These are phyloP conservation scores for Globomyces sp. DNA, from an alignment of 371 early-diverging fungal genomes.

Conservation along the genomic window DNA sequence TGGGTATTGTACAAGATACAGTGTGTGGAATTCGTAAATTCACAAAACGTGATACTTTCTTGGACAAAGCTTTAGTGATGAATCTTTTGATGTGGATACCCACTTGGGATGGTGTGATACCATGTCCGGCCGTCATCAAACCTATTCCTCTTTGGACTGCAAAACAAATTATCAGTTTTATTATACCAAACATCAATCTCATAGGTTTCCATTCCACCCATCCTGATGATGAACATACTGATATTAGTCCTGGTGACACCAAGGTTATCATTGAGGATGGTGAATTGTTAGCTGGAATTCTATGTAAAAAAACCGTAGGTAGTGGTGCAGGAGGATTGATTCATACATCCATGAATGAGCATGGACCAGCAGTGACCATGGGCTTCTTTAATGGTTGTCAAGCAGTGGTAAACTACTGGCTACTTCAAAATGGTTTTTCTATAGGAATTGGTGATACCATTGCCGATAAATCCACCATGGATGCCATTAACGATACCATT, in stretches of 20 bases:
- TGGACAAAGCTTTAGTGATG: slow-evolving; percentile 92
- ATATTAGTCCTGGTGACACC: slow-evolving; percentile 88
- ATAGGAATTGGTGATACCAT: slow-evolving; percentile 99
- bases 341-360: slow-evolving; percentile 96
- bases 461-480: slow-evolving; percentile 88
- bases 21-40: slow-evolving; percentile 97
- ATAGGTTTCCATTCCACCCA: slow-evolving; percentile 75
- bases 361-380: slow-evolving; percentile 87
- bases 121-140: slow-evolving; percentile 91
- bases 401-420: slow-evolving; percentile 95
- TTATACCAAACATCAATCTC: slow-evolving; percentile 88
- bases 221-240: slow-evolving; percentile 75
- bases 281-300: slow-evolving; percentile 89
- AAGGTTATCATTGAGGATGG: slow-evolving; percentile 95
- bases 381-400: slow-evolving; percentile 96
- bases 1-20: slow-evolving; percentile 99
- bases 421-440: slow-evolving; percentile 93
- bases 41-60: slow-evolving; percentile 92
- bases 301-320: slow-evolving; percentile 98
- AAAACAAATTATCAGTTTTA: slow-evolving; percentile 94
- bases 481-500: slow-evolving; percentile 82
- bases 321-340: slow-evolving; percentile 90
- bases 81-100: slow-evolving; percentile 93
- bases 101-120: slow-evolving; percentile 93
- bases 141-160: slow-evolving; percentile 98